Percentiles rank a stretch among this genome's conserved stretches.
These are phyloP conservation scores for Metschnikowia colocasiae DNA, from an alignment of 805 yeast species.

Conservation along the genomic window DNA sequence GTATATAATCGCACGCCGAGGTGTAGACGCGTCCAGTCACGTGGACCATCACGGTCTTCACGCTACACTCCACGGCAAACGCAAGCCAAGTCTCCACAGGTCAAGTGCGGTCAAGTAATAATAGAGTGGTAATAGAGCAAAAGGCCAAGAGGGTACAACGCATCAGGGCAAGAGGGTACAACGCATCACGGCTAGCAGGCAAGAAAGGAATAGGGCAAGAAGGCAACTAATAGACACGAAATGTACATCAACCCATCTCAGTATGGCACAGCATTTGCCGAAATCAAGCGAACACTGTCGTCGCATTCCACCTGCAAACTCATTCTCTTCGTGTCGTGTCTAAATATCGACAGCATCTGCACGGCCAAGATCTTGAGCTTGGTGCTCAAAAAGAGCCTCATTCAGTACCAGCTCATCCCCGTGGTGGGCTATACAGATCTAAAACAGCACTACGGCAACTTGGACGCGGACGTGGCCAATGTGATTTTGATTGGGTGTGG, in stretches of 20 bases:
- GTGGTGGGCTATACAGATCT: constrained; percentile 88
- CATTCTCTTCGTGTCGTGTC: constrained; percentile 83
- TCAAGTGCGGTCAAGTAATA: no score
- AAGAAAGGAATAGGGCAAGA: no score
- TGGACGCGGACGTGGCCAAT: constrained; percentile 74
- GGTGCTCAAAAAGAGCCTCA: constrained; percentile 71
- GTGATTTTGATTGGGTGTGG: constrained; percentile 90
- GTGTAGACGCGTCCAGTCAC: constrained; percentile 4
- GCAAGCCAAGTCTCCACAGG: no score
- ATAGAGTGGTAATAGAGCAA: no score
- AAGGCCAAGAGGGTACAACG: no score
- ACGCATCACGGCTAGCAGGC: no score
- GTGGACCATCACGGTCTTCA: constrained; percentile 5
- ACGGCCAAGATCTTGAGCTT: constrained; percentile 73
- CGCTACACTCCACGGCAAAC: not conserved
- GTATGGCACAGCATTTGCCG: constrained; percentile 63
- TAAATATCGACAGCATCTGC: constrained; percentile 89
- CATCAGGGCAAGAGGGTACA: no score
- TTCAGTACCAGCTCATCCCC: constrained; percentile 86
- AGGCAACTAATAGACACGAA: not conserved
- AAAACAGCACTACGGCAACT: constrained; percentile 52
- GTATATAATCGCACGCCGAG: not conserved
- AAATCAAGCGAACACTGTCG: constrained; percentile 64
- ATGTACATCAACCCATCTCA: constrained; percentile 78
- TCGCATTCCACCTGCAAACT: constrained; percentile 92